Base-by-base conservation (phyloP, 2,329 filamentous ascomycete genomes). In the Phialophora macrospora region DNA sequence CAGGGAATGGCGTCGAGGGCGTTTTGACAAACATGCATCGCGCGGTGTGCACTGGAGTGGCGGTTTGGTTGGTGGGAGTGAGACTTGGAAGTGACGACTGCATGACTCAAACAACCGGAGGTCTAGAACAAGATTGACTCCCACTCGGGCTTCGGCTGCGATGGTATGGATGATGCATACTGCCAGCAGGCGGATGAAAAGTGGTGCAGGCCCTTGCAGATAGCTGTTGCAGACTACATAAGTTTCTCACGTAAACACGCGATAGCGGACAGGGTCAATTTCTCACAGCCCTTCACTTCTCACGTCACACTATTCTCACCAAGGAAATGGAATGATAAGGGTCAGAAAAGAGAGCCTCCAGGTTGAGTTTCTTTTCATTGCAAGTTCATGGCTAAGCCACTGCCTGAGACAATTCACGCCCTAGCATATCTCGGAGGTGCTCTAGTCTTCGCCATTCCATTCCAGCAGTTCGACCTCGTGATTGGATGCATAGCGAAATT, bases 11-110 rank as follows among this genome's bases (percentile, higher is more conserved):
- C 51, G 56, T 41, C 34, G 24, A 22, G 9, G 56, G 62, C 28
- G 62, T 56, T 64, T 28, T 26, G 32, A 30, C 20, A n/a, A 6
- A 17, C 38, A 44, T n/a, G 38, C 38, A 44, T 44, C 17, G 6
- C n/a, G 38, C 17, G 38, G 38, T 44, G 6, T n/a, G 38, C 38
- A 44, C 38, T 11, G 17, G 38, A 9, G 38, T 44, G 38, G 38
- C 38, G 2, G 5, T n/a, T n/a, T 17, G 38, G 17, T n/a, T 44
- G 38, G 38, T 44, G 38, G 17, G 6, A 44, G 38, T 44, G 38
- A n/a, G 38, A 44, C 38, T 44, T 44, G 38, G 5, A n/a, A n/a
- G 38, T 44, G 38, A 44, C 4, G 38, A 44, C 14, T 44, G 38
- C 38, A 44, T 17, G 38, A 44, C 38, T n/a, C 17, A n/a, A 17